phyloP scores from a whole-genome alignment of 176 grass and related monocot genomes.

The Cymbopogon citratus region DNA sequence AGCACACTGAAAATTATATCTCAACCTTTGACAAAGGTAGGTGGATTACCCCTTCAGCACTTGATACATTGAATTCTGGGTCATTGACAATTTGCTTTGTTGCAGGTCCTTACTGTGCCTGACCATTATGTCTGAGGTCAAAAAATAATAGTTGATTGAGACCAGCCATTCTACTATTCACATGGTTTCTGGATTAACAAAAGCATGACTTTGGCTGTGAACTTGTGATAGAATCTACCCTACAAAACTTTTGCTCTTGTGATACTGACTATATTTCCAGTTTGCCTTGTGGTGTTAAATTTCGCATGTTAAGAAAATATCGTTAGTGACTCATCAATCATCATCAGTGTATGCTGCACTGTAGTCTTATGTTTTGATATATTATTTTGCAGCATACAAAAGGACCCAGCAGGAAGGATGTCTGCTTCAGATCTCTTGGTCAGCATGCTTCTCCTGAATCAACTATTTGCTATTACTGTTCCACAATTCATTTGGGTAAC shows the following conservation, averaged over 20 bases:
- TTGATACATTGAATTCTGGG: constrained; percentile 6
- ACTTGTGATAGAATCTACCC: not conserved
- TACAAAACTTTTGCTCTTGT: not conserved
- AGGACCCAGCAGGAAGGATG: constrained; percentile 64
- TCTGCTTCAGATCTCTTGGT: constrained; percentile 88
- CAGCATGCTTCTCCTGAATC: constrained; percentile 16
- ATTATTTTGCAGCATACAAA: constrained; percentile 69
- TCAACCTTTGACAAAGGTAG: not conserved
- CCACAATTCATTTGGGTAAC: not conserved
- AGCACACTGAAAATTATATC: not conserved
- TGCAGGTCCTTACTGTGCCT: not conserved
- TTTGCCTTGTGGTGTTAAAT: not conserved
- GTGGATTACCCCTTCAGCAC: not conserved
- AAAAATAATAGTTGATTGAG: not conserved
- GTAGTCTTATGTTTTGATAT: not conserved
- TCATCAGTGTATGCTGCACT: not conserved
- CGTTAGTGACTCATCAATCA: not conserved
- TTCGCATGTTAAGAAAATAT: not conserved
- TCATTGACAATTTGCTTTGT: too few species aligned
- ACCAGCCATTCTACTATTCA: not conserved
- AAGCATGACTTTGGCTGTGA: not conserved
- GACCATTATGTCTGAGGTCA: not conserved
- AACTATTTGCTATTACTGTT: not conserved
- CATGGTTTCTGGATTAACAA: not conserved
- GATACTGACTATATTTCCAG: not conserved